phyloP scores from a whole-genome alignment of 495 filamentous ascomycete species.

The Daldinia vernicosa region DNA sequence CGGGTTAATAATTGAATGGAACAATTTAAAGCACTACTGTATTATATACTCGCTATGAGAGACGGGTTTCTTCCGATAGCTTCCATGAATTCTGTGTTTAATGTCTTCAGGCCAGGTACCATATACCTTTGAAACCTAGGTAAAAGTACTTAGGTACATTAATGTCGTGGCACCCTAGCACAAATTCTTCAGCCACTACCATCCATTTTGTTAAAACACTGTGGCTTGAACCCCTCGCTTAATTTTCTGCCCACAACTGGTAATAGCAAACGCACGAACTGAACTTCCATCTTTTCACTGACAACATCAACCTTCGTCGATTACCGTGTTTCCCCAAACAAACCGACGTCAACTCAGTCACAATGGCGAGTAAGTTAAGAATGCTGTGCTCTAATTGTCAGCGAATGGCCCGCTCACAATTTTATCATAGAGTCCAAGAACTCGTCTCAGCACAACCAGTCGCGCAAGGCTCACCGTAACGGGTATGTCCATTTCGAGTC shows the following conservation, averaged over 20 bases:
- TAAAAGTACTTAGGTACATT: background rate
- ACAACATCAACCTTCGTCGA: constrained; percentile 40
- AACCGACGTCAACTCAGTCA: constrained; percentile 50
- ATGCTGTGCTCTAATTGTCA: background rate
- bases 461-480: constrained; percentile 96
- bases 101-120: background rate
- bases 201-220: background rate
- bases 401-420: constrained; percentile 5
- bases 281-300: constrained; percentile 37
- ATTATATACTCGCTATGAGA: background rate
- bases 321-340: constrained; percentile 30
- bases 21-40: background rate
- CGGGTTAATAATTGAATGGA: background rate
- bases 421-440: constrained; percentile 88
- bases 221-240: constrained; percentile 44
- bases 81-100: background rate
- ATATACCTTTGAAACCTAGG: background rate
- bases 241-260: constrained; percentile 50
- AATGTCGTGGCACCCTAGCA: background rate
- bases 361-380: constrained; percentile 61
- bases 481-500: constrained; percentile 69
- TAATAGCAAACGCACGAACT: constrained; percentile 40
- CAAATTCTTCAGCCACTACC: constrained; percentile 1
- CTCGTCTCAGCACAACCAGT: constrained; percentile 97
- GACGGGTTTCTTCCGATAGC: background rate